These are phyloP conservation scores for Pleurotus eryngii DNA, from an alignment of 768 basidiomycete species.

Conservation along the genomic window DNA sequence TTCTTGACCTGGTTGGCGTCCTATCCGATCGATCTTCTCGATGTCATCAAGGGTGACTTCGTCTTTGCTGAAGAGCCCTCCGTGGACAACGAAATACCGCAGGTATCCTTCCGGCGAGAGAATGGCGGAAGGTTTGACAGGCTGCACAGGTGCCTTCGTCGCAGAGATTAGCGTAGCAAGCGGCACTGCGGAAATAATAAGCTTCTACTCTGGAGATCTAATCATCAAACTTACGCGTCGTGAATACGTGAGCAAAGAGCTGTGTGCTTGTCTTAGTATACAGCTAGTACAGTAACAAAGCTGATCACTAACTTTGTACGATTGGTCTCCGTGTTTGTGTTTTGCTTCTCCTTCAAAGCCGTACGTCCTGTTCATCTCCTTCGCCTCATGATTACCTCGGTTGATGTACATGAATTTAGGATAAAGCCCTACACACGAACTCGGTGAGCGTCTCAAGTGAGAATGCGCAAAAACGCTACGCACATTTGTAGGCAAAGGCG, in stretches of 20 bases:
- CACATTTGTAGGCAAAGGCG: constrained; percentile 94
- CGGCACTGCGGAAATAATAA: constrained; percentile 56
- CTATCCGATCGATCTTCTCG: constrained; percentile 81
- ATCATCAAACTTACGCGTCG: constrained; percentile 56
- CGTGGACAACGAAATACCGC: constrained; percentile 94
- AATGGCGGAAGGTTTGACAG: constrained; percentile 50
- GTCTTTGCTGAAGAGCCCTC: constrained; percentile 94
- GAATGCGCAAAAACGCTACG: constrained; percentile 20
- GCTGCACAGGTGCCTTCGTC: constrained; percentile 51
- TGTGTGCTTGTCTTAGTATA: constrained; percentile 22
- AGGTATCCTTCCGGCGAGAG: constrained; percentile 80
- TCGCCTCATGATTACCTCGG: constrained; percentile 94
- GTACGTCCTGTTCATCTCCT: constrained; percentile 95
- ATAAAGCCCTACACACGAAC: constrained; percentile 70
- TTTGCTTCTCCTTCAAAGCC: constrained; percentile 96
- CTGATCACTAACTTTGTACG: constrained; percentile 66
- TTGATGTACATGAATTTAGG: constrained; percentile 90
- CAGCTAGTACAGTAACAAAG: not conserved
- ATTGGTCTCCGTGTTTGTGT: constrained; percentile 94
- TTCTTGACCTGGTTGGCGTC: constrained; percentile 89
- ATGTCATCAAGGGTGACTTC: constrained; percentile 93
- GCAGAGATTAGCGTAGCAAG: constrained; percentile 83
- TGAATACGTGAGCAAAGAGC: constrained; percentile 95
- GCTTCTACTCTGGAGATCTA: not conserved
- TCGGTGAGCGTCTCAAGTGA: not conserved